Base-by-base conservation (phyloP, 2,329 filamentous ascomycete genomes). In the Neocucurbitaria cava region DNA sequence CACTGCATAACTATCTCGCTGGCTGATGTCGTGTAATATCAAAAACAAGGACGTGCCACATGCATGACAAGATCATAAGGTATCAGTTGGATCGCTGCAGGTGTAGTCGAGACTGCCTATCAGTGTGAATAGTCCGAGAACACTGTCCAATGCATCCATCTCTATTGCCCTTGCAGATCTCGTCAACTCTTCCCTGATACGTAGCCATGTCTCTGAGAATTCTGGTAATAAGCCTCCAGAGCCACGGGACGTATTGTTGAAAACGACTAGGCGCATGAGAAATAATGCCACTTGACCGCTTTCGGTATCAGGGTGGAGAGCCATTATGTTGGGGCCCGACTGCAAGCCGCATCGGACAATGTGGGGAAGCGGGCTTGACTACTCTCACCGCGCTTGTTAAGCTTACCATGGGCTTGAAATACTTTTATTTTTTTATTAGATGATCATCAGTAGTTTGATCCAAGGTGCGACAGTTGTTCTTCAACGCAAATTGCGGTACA, bases 241-340 rank as follows among this genome's bases (percentile, higher is more conserved):
- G 23, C 24, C 24, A 26, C 9, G 24, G 24, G n/a, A n/a, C n/a
- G n/a, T n/a, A n/a, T n/a, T n/a, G n/a, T n/a, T n/a, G n/a, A n/a
- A n/a, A n/a, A n/a, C n/a, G n/a, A n/a, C n/a, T n/a, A n/a, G n/a
- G n/a, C n/a, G n/a, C n/a, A n/a, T n/a, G n/a, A n/a, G n/a, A n/a
- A n/a, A n/a, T n/a, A n/a, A 35, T n/a, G 13, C 31, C 31, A 17
- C 45, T 50, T 54, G 47, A 48, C 42, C 38, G 15, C 40, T 50
- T 47, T 23, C 58, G 58, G 56, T 10, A 9, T 52, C 38, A 42
- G 20, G 40, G 58, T 52, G 58, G 58, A 61, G 58, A 61, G 47
- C 58, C 58, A 59, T 28, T 38, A 4, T 41, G 47, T 35, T 49
- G 26, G 40, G 33, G 50, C 36, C 18, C 38, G 33, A 41, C 50